A percentile compares a stretch with the other conserved stretches of the same genome.
Conservation (phyloP, 2,329 filamentous ascomycete species). For the Penicillium brasilianum region DNA sequence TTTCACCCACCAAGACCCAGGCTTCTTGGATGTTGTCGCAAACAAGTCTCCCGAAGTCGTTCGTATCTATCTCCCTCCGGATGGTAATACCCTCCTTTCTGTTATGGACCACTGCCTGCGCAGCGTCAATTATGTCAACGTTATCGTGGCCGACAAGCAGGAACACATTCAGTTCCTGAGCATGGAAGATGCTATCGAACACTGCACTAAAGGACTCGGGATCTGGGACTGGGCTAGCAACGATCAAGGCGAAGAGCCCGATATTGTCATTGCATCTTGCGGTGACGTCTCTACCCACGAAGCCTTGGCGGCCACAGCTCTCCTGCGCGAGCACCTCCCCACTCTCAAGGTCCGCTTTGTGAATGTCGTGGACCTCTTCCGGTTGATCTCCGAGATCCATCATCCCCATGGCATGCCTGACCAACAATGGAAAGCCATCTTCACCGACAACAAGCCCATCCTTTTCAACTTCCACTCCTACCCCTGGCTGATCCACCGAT, state of each 20-base stretch:
- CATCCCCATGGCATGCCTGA: slow-evolving; percentile 76
- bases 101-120: slow-evolving; percentile 77
- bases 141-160: slow-evolving; percentile 80
- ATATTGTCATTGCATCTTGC: slow-evolving; percentile 76
- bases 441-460: slow-evolving; percentile 73
- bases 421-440: slow-evolving; percentile 69
- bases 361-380: slow-evolving; percentile 82
- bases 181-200: slow-evolving; percentile 73
- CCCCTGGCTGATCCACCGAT: slow-evolving; percentile 76
- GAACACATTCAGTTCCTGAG: slow-evolving; percentile 76
- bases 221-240: slow-evolving; percentile 81
- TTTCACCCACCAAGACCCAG: slow-evolving; percentile 80
- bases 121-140: slow-evolving; percentile 79
- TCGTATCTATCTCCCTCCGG: slow-evolving; percentile 79
- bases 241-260: slow-evolving; percentile 69
- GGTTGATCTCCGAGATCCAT: slow-evolving; percentile 70
- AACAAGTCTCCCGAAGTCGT: slow-evolving; percentile 82
- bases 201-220: slow-evolving; percentile 78
- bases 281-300: slow-evolving; percentile 78
- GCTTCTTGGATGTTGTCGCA: slow-evolving; percentile 77
- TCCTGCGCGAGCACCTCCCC: slow-evolving; percentile 73
- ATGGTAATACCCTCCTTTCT: slow-evolving; percentile 77
- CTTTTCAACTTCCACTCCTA: slow-evolving; percentile 88
- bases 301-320: slow-evolving; percentile 73
- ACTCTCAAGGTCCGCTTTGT: slow-evolving; percentile 77